A percentile compares a stretch with the other conserved stretches of the same genome.
phyloP scores from a whole-genome alignment of 768 basidiomycete species.

The Amanita rimosa region DNA sequence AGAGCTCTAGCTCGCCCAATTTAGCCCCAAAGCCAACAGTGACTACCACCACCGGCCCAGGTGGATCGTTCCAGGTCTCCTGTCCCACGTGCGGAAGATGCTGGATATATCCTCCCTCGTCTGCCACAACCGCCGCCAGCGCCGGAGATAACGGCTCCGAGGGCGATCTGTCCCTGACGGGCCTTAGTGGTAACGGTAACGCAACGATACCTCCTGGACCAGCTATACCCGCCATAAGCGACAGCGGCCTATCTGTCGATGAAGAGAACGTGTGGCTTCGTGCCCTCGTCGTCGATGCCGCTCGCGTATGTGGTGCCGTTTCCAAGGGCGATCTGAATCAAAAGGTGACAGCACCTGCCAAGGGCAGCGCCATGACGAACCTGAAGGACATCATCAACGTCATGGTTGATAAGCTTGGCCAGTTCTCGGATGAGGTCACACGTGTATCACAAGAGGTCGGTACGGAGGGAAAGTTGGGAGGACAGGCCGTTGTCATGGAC shows the following conservation, averaged over 20 bases:
- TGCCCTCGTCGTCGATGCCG: conserved; percentile 77
- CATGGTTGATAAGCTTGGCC: conserved; percentile 59
- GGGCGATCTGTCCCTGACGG: neutral
- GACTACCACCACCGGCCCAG: neutral
- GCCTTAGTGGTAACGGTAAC: neutral
- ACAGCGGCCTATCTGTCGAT: conserved; percentile 3
- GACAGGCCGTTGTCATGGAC: conserved; percentile 76
- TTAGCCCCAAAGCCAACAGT: neutral
- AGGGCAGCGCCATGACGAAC: conserved; percentile 72
- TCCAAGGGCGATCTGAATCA: conserved; percentile 66
- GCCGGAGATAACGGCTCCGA: neutral
- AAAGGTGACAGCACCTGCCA: conserved; percentile 70
- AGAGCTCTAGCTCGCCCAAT: neutral
- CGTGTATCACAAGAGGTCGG: conserved; percentile 80
- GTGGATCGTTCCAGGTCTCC: conserved; percentile 6
- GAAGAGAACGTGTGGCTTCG: conserved; percentile 64
- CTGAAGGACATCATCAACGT: conserved; percentile 71
- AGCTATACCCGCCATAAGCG: neutral
- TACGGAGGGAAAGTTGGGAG: conserved; percentile 76
- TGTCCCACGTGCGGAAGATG: conserved; percentile 39
- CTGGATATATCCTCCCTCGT: conserved; percentile 20
- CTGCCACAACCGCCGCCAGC: conserved; percentile 8
- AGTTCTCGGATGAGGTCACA: conserved; percentile 88
- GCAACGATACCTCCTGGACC: neutral
- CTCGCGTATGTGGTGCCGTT: conserved; percentile 72